Conservation (phyloP, 345 rosid genomes). For the Populus nigra region DNA sequence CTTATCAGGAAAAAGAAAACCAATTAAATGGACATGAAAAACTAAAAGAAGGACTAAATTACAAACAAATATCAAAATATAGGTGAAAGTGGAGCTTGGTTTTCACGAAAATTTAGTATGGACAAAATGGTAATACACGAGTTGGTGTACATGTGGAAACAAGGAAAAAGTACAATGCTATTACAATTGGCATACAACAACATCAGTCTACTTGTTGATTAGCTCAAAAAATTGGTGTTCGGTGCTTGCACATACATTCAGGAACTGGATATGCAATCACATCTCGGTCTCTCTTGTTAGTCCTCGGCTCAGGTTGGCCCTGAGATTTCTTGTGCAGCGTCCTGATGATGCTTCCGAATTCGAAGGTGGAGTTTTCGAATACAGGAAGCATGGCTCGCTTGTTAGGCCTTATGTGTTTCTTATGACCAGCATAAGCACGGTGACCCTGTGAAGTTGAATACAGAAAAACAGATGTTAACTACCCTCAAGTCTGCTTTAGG, state of each 20-base stretch:
- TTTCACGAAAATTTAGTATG: too few species aligned
- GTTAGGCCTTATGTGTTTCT: constrained; percentile 68
- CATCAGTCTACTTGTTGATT: not conserved
- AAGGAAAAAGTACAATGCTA: not conserved
- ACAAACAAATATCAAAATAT: too few species aligned
- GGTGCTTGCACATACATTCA: constrained; percentile 69
- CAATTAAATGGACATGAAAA: too few species aligned
- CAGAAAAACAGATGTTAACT: not conserved
- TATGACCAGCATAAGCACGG: constrained; percentile 68
- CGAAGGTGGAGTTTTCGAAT: constrained; percentile 52
- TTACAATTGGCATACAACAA: not conserved
- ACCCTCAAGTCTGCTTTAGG: too few species aligned
- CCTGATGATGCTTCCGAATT: constrained; percentile 45
- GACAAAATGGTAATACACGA: too few species aligned
- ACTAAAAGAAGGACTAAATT: too few species aligned
- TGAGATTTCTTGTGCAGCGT: constrained; percentile 54
- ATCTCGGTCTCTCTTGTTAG: constrained; percentile 50
- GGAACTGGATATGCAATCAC: constrained; percentile 69
- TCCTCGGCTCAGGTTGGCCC: constrained; percentile 59
- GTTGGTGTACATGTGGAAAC: not conserved
- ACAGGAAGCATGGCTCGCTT: constrained; percentile 59
- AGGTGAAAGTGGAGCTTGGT: too few species aligned
- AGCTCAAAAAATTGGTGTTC: constrained; percentile 19
- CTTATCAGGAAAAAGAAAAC: too few species aligned
- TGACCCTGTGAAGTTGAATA: constrained; percentile 45